Evolutionary conservation across 129 eudicot species (phyloP).

Genomic region (Flaveria sonorensis): DNA sequence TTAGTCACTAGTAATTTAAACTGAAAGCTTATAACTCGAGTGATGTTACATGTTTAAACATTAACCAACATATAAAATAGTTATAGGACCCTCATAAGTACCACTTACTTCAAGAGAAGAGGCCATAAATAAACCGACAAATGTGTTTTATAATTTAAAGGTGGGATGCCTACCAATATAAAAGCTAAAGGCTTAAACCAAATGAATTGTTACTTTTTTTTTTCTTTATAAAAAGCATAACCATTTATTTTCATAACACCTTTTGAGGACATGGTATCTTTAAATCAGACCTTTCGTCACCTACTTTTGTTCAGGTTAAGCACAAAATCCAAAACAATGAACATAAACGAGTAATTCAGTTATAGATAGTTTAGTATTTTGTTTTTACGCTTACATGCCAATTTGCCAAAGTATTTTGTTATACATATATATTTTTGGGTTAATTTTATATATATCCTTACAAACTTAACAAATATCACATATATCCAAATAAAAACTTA

Average conservation of each 20-base stretch:
- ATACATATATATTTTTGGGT: too few species aligned
- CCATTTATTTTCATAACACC: conserved; percentile 21
- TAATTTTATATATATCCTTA: too few species aligned
- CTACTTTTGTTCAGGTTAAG: background rate
- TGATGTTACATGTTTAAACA: background rate
- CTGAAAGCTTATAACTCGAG: background rate
- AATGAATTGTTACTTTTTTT: conserved; percentile 30
- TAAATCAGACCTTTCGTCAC: conserved; percentile 4
- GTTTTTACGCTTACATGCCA: too few species aligned
- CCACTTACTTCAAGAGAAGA: conserved; percentile 15
- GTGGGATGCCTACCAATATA: conserved; percentile 24
- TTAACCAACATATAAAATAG: too few species aligned
- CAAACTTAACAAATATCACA: too few species aligned
- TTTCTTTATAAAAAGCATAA: conserved; percentile 26
- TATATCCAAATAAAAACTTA: too few species aligned
- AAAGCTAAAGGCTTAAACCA: conserved; percentile 30
- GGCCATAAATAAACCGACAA: conserved; percentile 27
- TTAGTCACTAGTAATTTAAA: background rate
- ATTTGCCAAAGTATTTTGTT: too few species aligned
- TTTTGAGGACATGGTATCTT: conserved; percentile 6
- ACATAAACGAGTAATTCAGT: too few species aligned
- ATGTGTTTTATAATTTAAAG: conserved; percentile 22
- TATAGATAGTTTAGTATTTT: too few species aligned
- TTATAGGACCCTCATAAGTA: background rate
- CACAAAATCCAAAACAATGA: background rate